These are phyloP conservation scores for Mycena epipterygia DNA, from an alignment of 768 basidiomycete species.

Conservation along the genomic window DNA sequence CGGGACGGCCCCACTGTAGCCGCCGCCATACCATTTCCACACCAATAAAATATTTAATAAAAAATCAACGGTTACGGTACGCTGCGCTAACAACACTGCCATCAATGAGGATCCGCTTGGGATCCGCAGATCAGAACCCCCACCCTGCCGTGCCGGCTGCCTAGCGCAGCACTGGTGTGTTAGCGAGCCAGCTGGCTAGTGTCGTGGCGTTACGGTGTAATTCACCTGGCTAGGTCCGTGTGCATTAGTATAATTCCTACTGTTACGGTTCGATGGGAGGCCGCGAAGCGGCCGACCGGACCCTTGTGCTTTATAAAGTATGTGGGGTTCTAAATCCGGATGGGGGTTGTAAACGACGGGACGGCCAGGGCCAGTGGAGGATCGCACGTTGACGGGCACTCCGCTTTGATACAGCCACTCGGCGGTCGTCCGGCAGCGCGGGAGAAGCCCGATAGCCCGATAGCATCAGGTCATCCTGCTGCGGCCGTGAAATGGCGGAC, in stretches of 20 bases:
- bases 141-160: background rate
- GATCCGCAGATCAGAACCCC: too few species aligned
- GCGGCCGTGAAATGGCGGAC: slow-evolving; percentile 3
- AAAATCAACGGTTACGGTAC: too few species aligned
- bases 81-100: too few species aligned
- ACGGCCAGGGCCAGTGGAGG: slow-evolving; percentile 1
- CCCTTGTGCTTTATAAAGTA: slow-evolving; percentile 1
- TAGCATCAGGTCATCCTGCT: slow-evolving; percentile 9
- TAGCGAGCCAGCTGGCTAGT: background rate
- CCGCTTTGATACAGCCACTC: slow-evolving; percentile 8
- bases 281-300: slow-evolving; percentile 1
- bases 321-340: slow-evolving; percentile 1
- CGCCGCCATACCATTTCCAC: too few species aligned
- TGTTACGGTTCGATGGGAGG: background rate
- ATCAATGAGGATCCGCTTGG: too few species aligned
- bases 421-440: slow-evolving; percentile 1
- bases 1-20: too few species aligned
- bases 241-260: background rate
- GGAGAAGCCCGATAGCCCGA: slow-evolving; percentile 8
- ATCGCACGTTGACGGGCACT: slow-evolving; percentile 2
- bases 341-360: slow-evolving; percentile 1
- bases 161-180: background rate
- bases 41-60: too few species aligned
- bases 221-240: background rate
- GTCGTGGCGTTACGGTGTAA: slow-evolving; percentile 1